Evolutionary conservation across 2,329 filamentous ascomycete genomes (phyloP).

Genomic region (Aspergillus costaricaensis): DNA sequence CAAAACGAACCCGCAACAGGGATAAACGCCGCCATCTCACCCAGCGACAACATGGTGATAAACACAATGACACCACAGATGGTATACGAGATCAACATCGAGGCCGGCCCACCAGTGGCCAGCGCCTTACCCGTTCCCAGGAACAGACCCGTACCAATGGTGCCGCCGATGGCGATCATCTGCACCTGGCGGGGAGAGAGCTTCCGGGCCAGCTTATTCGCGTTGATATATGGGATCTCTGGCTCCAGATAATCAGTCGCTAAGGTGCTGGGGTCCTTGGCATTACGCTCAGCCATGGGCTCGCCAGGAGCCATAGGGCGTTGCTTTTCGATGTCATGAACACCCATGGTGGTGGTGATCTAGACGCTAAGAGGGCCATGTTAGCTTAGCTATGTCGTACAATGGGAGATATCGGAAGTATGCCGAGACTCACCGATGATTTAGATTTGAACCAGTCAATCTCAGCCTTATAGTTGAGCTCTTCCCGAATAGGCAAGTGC

Average conservation of each 20-base stretch:
- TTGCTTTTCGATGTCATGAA: constrained; percentile 30
- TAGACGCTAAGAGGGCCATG: neutral
- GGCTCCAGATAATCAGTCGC: constrained; percentile 14
- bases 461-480: neutral
- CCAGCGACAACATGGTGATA: constrained; percentile 60
- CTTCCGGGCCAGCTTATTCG: constrained; percentile 56
- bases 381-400: neutral
- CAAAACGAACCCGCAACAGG: constrained; percentile 59
- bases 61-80: constrained; percentile 62
- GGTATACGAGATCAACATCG: constrained; percentile 59
- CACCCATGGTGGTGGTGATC: constrained; percentile 14
- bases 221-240: constrained; percentile 27
- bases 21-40: constrained; percentile 63
- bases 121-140: constrained; percentile 63
- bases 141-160: constrained; percentile 59
- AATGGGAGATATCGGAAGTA: neutral
- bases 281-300: neutral
- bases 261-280: constrained; percentile 17
- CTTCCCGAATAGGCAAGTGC: neutral
- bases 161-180: constrained; percentile 62
- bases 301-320: constrained; percentile 3
- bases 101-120: constrained; percentile 61
- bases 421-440: neutral
- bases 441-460: neutral
- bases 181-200: constrained; percentile 65